A percentile compares a stretch with the other conserved stretches of the same genome.
Evolutionary conservation across 1,284 basidiomycete genomes (phyloP).

Genomic region (Rhodotorula sp.): DNA sequence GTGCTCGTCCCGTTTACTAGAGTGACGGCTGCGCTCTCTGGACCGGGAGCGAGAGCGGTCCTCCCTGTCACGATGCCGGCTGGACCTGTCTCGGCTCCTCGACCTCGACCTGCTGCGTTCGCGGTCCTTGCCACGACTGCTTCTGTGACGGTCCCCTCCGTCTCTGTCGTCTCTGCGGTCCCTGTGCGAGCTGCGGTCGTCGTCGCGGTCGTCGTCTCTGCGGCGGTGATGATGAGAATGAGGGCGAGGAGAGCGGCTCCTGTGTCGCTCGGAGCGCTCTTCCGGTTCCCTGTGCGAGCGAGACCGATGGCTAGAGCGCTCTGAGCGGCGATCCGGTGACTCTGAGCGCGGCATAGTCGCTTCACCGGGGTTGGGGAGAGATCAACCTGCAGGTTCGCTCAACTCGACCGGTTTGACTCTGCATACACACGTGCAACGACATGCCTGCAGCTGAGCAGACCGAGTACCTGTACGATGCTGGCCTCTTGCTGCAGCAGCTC

Average conservation of each 20-base stretch:
- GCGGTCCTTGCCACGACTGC: neutral
- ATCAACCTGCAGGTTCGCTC: neutral
- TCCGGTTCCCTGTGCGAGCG: neutral
- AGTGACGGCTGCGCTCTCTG: slow-evolving; percentile 1
- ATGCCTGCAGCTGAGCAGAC: slow-evolving; percentile 3
- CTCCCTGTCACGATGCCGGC: neutral
- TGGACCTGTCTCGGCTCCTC: neutral
- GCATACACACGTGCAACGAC: neutral
- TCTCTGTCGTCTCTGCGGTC: neutral
- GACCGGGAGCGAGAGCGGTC: slow-evolving; percentile 7
- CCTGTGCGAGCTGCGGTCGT: neutral
- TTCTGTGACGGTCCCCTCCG: neutral
- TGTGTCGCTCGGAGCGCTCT: slow-evolving; percentile 6
- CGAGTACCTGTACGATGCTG: slow-evolving; percentile 10
- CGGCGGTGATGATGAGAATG: neutral
- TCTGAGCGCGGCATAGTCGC: slow-evolving; percentile 28
- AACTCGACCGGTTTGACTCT: neutral
- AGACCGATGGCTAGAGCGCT: slow-evolving; percentile 2
- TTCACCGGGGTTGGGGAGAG: neutral
- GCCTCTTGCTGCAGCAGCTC: neutral
- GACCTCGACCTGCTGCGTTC: slow-evolving; percentile 8
- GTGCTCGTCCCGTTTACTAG: neutral
- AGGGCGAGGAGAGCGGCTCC: slow-evolving; percentile 14
- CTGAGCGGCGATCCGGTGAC: slow-evolving; percentile 17
- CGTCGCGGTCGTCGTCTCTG: neutral